Percentiles rank a stretch among this genome's conserved stretches.
Evolutionary conservation across 768 basidiomycete genomes (phyloP).

Genomic region (Lentinula lateritia): DNA sequence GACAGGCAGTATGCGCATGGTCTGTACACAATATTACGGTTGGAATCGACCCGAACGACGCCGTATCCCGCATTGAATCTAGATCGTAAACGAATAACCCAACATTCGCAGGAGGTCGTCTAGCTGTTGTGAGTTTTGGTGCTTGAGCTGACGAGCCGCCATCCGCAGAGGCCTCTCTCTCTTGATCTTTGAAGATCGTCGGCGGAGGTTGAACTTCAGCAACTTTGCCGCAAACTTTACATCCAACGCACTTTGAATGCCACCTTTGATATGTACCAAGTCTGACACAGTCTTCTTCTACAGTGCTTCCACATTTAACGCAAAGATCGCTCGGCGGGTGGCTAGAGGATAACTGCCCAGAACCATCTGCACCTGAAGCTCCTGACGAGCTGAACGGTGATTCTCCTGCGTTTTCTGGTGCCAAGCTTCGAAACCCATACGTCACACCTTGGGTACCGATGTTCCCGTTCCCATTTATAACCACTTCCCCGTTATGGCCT

Average conservation of each 20-base stretch:
- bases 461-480: constrained; percentile 40
- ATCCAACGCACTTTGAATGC: constrained; percentile 94
- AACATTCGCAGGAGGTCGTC: constrained; percentile 79
- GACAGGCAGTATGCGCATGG: constrained; percentile 64
- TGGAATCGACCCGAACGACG: constrained; percentile 70
- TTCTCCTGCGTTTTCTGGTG: constrained; percentile 87
- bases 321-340: constrained; percentile 89
- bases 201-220: constrained; percentile 53
- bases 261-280: constrained; percentile 95
- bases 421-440: constrained; percentile 89
- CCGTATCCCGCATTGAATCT: constrained; percentile 61
- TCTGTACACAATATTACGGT: constrained; percentile 71
- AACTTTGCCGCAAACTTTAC: constrained; percentile 69
- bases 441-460: constrained; percentile 81
- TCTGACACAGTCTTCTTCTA: constrained; percentile 96
- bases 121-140: constrained; percentile 57
- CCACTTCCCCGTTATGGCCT: constrained; percentile 53
- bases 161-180: constrained; percentile 26
- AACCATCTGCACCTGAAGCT: not conserved
- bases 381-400: constrained; percentile 52
- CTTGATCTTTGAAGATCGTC: constrained; percentile 11
- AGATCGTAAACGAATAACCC: constrained; percentile 72
- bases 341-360: constrained; percentile 47
- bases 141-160: constrained; percentile 17
- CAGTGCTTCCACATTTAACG: constrained; percentile 79